Base-by-base conservation (phyloP, 2,329 filamentous ascomycete species). In the Coniochaeta ligniaria region DNA sequence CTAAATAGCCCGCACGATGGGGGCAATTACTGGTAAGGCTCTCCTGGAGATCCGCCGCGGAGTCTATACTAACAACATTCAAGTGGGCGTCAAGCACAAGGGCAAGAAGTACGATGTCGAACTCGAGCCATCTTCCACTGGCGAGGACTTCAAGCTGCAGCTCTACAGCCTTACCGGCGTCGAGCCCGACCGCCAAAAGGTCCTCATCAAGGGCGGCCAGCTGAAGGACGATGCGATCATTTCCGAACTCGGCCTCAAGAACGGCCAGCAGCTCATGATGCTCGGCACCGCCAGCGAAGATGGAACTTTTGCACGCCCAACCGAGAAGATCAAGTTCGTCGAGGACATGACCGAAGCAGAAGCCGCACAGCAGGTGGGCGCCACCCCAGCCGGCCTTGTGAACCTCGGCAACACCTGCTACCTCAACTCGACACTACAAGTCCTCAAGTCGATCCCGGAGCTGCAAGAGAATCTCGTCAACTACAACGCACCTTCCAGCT, bases 401-500 rank as follows among this genome's bases (percentile, higher is more conserved):
- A 99, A 99, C 71, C 80, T 97, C 63, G 95, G 96, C 67, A 99
- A 99, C 75, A 99, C 96, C 4, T 99, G 95, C 79, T 99, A 99
- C 73, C 87, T 98, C 70, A 99, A 99, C 80, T 95, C 95, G 57
- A 96, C 94, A 0, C 81, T 99, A n/a, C 96, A 99, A 74, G 89
- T 92, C 4, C 79, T 99, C 66, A 87, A 91, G 63, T 83, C 89
- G 59, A 92, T 99, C 62, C 95, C 95, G 9, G 95, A 99, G 77
- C 84, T 99, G 38, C 92, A 96, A 70, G 81, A 91, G 38, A 85
- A 91, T 67, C 82, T 99, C 54, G 71, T 79, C 62, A 85, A 82
- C 56, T 96, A 84, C 70, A 70, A 74, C 62, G 96, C 81, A 66
- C 72, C 72, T 62, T 62, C 67, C 61, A 62, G 69, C 60, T 63